These are phyloP conservation scores for Boletus fagicola DNA, from an alignment of 768 basidiomycete genomes.

Conservation along the genomic window DNA sequence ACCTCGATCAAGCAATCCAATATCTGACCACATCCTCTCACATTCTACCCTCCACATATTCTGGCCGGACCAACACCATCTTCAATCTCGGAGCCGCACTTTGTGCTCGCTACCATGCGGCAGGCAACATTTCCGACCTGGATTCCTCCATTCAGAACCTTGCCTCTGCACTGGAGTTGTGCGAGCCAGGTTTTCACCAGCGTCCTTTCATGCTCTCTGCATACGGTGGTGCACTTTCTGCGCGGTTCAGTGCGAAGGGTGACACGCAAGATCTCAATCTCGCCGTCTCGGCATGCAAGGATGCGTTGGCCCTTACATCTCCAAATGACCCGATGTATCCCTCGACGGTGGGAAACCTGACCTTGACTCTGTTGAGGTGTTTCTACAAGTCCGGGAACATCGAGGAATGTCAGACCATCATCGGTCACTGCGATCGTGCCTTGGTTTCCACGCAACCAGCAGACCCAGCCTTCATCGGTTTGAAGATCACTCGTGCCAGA, in stretches of 20 bases:
- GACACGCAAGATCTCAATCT: slow-evolving; percentile 14
- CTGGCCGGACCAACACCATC: slow-evolving; percentile 13
- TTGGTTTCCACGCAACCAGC: slow-evolving; percentile 2
- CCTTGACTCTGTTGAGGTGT: slow-evolving; percentile 6
- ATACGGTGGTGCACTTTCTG: slow-evolving; percentile 13
- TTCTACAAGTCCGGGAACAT: slow-evolving; percentile 6
- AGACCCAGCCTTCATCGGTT: not conserved
- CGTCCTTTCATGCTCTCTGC: slow-evolving; percentile 6
- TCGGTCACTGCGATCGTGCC: slow-evolving; percentile 22
- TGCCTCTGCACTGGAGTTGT: slow-evolving; percentile 15
- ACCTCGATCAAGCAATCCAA: slow-evolving; percentile 26
- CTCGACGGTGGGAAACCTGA: slow-evolving; percentile 1
- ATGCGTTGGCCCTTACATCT: slow-evolving; percentile 12
- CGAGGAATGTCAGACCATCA: slow-evolving; percentile 19
- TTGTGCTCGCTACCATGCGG: slow-evolving; percentile 7
- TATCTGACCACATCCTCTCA: slow-evolving; percentile 16
- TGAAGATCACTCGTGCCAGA: slow-evolving; percentile 16
- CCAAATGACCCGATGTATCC: slow-evolving; percentile 1
- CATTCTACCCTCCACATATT: slow-evolving; percentile 13
- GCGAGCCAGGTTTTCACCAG: slow-evolving; percentile 5
- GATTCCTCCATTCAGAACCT: slow-evolving; percentile 18
- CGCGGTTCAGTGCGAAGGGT: slow-evolving; percentile 17
- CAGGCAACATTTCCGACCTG: slow-evolving; percentile 13
- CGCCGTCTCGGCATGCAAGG: slow-evolving; percentile 16
- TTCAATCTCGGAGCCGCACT: slow-evolving; percentile 10